A percentile compares a stretch with the other conserved stretches of the same genome.
These are phyloP conservation scores for Phlyctochytrium bullatum DNA, from an alignment of 192 early-diverging fungal genomes.

Conservation along the genomic window DNA sequence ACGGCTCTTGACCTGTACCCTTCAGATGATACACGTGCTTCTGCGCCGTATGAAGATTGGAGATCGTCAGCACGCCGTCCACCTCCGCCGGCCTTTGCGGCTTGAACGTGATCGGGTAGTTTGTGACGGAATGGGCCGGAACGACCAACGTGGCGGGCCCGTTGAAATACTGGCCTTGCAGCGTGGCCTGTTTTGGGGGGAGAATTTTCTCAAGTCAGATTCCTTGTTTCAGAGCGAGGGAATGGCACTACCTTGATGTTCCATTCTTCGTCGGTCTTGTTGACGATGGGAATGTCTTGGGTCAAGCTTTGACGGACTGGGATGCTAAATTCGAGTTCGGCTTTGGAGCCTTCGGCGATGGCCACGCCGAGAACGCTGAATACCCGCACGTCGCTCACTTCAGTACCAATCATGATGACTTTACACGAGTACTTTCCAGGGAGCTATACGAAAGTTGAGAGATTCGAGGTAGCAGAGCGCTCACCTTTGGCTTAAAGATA, in stretches of 20 bases:
- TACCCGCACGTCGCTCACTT: conserved; percentile 45
- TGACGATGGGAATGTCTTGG: conserved; percentile 56
- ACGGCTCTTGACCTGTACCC: conserved; percentile 42
- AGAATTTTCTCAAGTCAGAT: conserved; percentile 16
- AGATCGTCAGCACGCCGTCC: conserved; percentile 31
- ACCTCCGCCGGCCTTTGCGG: conserved; percentile 33
- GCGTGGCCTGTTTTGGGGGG: conserved; percentile 13
- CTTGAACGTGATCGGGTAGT: conserved; percentile 35
- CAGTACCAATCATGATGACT: conserved; percentile 40
- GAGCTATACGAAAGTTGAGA: conserved; percentile 18
- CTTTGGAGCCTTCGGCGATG: conserved; percentile 48
- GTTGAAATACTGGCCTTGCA: conserved; percentile 43
- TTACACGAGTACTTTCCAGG: conserved; percentile 52
- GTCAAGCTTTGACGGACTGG: conserved; percentile 42
- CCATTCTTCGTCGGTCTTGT: conserved; percentile 55
- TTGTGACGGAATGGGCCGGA: conserved; percentile 29
- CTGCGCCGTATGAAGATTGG: conserved; percentile 47
- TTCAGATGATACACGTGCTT: conserved; percentile 44
- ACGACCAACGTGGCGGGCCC: conserved; percentile 33
- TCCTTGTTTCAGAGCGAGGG: background rate
- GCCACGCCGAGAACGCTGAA: conserved; percentile 44
- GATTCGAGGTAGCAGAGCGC: background rate
- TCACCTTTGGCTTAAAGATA: conserved; percentile 43
- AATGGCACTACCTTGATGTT: conserved; percentile 32
- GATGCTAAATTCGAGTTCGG: conserved; percentile 41